Evolutionary conservation across 2,329 filamentous ascomycete genomes (phyloP), one percentile per base, ranked within the genome.

Genomic region (Amesomyces nigricolor): DNA sequence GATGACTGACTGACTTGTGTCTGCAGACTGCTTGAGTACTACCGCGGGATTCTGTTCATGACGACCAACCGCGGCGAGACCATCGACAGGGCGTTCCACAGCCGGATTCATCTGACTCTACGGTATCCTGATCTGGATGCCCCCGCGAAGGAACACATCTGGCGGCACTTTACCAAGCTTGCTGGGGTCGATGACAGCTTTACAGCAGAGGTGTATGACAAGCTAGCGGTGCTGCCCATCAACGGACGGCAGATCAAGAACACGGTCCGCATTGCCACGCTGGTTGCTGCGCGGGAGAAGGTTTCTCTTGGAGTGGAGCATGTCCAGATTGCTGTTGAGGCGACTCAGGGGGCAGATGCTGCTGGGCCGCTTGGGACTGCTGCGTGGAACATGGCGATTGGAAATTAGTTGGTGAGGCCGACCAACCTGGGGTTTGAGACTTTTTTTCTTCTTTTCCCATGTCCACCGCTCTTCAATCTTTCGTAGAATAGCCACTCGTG

Each of bases 31-130:
- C 57, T 72, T 0, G 68, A 70, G 42, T 70, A 69, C 46, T 70
- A 68, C 47, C 61, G 64, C 6, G 68, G 70, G 4, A 70, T 72
- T 11, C 51, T 72, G 1, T 66, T 72, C 29, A 58, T 72, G 1
- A 71, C 69, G 0, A 65, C 65, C 1, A 72, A 71, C 46, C 65
- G 69, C 0, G 65, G 69, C 0, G 64, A 62, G 0, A 64, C 61
- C 1, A 65, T 72, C 8, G 70, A 72, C 40, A 63, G 66, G 39
- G 68, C 67, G 4, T 68, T 71, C 58, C 65, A 67, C 30, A 69
- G 66, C 0, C 65, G 69, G 1, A 67, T 71, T 17, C 63, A 70
- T 16, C 51, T 58, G 11, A 47, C 47, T 1, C 47, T 59, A 50
- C 32, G 48, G 37, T 59, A 57, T 49, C 46, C 42, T 2, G 51